Base-by-base conservation (phyloP, 352 stramenopile genomes). In the Phytophthora sojae region DNA sequence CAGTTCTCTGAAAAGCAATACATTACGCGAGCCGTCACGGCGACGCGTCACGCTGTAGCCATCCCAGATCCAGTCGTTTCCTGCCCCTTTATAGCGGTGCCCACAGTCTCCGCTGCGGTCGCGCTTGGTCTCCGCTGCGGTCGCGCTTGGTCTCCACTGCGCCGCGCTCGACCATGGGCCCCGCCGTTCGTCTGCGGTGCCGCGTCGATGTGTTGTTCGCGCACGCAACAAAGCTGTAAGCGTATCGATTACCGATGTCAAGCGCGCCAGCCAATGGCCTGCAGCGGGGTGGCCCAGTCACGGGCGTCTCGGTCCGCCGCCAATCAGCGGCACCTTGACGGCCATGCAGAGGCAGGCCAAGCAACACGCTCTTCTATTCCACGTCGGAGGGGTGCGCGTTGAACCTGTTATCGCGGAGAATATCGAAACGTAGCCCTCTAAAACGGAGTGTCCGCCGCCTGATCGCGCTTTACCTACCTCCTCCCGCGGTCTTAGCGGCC, bases 181-280 rank as follows among this genome's bases (percentile, higher is more conserved):
- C 45, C 3, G 32, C 14, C 12, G n/a, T 49, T 70, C 63, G 63
- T 70, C 63, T 54, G 15, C 42, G 53, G 26, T 68, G 51, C 45
- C 11, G 9, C 15, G 23, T 45, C 30, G 55, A 64, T 70, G 35
- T 58, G 49, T 37, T n/a, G 15, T 42, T 29, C 23, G 61, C 4
- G 11, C 56, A 26, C 29, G 29, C 55, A 67, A 69, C 61, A 51
- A 12, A 30, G 15, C 37, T 62, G 67, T 73, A 73, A 72, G 59
- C 64, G 57, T 37, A 23, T 4, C 53, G 63, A 69, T 73, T 75
- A 75, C 67, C 56, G 67, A 67, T 61, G 23, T 23, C 15, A 21
- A 39, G 6, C 19, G 49, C 23, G 29, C 25, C 39, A 77, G 69
- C 69, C 64, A 77, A 77, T 77, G 47, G 44, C 30, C 58, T 30